Evolutionary conservation across 1,139 yeast genomes (phyloP), one percentile per base, ranked within the genome.

Genomic region (Pichia sp.): DNA sequence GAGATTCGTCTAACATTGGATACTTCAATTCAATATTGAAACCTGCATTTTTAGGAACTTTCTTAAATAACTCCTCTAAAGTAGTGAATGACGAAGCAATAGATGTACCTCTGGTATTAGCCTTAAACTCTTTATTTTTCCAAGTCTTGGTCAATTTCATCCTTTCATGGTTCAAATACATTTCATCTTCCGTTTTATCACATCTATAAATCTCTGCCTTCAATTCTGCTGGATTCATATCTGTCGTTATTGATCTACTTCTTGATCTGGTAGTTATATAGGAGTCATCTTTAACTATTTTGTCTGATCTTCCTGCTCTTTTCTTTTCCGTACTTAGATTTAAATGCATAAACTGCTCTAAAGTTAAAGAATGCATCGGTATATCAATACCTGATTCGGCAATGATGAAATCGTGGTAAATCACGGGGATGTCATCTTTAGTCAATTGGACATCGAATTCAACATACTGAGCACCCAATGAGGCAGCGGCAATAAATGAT

Each of bases 361-460:
- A 71, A 0, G 97, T 90, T 57, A 92, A 69, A 27, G 85, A 79
- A 64, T 90, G 96, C 95, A 92, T 90, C 3, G 97, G 97, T 43
- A 90, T 83, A 66, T 92, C 98, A 44, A 86, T 88, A 10, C 98
- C 98, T 3, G 95, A 81, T 62, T 92, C 97, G 2, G 97, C 95
- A 38, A 92, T 97, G 32, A 88, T 65, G 60, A 92, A 92, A 63
- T 92, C 98, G 62, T 92, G 98, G 59, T 92, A 92, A 36, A 92
- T 85, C 10, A 92, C 97, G 1, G 97, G 97, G 10, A 87, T 80
- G 52, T 72, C 72, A 64, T 92, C 97, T 59, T 88, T 88, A n/a
- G 98, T 92, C 53, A 92, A 69, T 63, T 92, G 98, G 36, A 92
- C 97, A 64, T 92, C 98, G 62, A 92, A 92, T 64, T 92, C 98